Percentiles rank a stretch among this genome's conserved stretches.
Evolutionary conservation across 192 early-diverging fungal genomes (phyloP).

Genomic region (Backusella morwellensis): DNA sequence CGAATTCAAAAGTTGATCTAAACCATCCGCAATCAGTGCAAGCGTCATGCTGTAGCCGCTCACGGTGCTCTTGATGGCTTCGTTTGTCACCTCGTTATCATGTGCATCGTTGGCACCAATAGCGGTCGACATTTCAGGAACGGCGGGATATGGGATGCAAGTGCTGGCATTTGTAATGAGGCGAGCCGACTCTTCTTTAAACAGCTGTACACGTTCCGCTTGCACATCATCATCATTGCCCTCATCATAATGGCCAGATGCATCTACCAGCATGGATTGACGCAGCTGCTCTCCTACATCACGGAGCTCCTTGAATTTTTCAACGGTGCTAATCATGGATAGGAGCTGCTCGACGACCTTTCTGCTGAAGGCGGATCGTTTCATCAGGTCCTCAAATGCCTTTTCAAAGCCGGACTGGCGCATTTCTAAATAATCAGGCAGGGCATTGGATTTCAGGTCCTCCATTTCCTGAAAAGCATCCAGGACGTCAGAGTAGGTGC

Average conservation of each 20-base stretch:
- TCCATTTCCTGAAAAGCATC: slow-evolving; percentile 30
- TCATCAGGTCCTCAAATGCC: slow-evolving; percentile 23
- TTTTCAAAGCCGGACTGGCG: slow-evolving; percentile 38
- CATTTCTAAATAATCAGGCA: slow-evolving; percentile 32
- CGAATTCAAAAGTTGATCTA: slow-evolving; percentile 18
- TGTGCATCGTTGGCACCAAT: slow-evolving; percentile 15
- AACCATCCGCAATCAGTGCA: slow-evolving; percentile 23
- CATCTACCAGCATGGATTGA: slow-evolving; percentile 7
- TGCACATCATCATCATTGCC: slow-evolving; percentile 11
- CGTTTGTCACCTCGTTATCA: slow-evolving; percentile 18
- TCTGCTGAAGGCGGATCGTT: slow-evolving; percentile 22
- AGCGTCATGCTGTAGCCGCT: slow-evolving; percentile 19
- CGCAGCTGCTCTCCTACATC: slow-evolving; percentile 22
- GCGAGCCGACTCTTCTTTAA: slow-evolving; percentile 17
- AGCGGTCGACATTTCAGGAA: slow-evolving; percentile 24
- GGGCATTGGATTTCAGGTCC: neutral
- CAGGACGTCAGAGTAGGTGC: slow-evolving; percentile 13
- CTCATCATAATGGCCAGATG: neutral
- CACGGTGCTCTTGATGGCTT: slow-evolving; percentile 21
- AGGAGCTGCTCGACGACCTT: slow-evolving; percentile 33
- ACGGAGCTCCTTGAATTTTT: slow-evolving; percentile 20
- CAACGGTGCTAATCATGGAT: slow-evolving; percentile 26
- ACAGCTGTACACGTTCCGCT: slow-evolving; percentile 15
- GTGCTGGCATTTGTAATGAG: slow-evolving; percentile 14
- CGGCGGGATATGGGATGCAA: slow-evolving; percentile 13